These are phyloP conservation scores for Cordyceps cateniannulata DNA, from an alignment of 2,329 filamentous ascomycete species.

Conservation along the genomic window DNA sequence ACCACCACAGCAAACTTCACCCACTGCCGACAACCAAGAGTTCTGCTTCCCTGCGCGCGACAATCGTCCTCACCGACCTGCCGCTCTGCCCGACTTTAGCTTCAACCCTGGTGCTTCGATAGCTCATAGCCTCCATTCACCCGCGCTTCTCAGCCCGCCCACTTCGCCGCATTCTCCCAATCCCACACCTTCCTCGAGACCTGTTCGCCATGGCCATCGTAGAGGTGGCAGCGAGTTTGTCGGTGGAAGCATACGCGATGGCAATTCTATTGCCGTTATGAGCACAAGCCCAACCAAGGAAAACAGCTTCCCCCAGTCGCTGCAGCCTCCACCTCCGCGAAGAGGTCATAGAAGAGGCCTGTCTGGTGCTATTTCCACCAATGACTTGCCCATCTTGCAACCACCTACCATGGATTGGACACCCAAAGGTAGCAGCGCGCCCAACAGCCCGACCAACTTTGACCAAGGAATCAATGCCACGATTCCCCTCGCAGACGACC, in stretches of 20 bases:
- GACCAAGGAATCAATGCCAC: slow-evolving; percentile 18
- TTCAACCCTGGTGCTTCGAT: slow-evolving; percentile 46
- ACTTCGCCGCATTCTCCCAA: slow-evolving; percentile 46
- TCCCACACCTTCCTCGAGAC: slow-evolving; percentile 47
- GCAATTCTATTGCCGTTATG: slow-evolving; percentile 53
- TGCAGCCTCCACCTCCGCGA: slow-evolving; percentile 46
- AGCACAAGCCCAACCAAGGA: slow-evolving; percentile 66
- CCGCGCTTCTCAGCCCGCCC: slow-evolving; percentile 45
- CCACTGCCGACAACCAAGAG: slow-evolving; percentile 24
- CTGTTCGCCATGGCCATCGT: slow-evolving; percentile 65
- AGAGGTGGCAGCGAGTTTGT: slow-evolving; percentile 84
- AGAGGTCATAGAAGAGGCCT: slow-evolving; percentile 62
- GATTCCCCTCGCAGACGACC: slow-evolving; percentile 10
- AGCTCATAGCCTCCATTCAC: slow-evolving; percentile 25
- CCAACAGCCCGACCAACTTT: slow-evolving; percentile 51
- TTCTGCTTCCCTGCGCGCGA: slow-evolving; percentile 25
- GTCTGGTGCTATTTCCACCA: slow-evolving; percentile 77
- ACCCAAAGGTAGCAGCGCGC: slow-evolving; percentile 55
- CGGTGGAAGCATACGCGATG: slow-evolving; percentile 59
- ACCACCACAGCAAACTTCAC: neutral
- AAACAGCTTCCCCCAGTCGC: slow-evolving; percentile 48
- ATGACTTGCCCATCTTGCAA: slow-evolving; percentile 70
- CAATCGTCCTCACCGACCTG: slow-evolving; percentile 25
- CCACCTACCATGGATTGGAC: slow-evolving; percentile 46
- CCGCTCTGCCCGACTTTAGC: slow-evolving; percentile 46